Conservation (phyloP, 768 basidiomycete species). For the Pleurotus salmoneostramineus region DNA sequence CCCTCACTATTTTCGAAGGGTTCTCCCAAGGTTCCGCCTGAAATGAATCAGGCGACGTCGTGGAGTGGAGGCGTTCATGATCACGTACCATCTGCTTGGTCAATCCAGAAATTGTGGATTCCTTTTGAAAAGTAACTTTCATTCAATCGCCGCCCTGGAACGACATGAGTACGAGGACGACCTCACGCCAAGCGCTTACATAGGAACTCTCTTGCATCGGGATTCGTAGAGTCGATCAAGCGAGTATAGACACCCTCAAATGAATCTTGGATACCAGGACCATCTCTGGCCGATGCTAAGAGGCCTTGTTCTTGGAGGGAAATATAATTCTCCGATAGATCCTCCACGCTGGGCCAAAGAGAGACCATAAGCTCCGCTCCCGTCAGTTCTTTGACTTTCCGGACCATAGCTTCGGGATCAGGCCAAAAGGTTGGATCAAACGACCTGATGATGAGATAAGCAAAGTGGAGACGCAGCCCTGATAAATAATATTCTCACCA, state of each 20-base stretch:
- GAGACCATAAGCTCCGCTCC: constrained; percentile 36
- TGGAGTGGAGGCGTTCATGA: background rate
- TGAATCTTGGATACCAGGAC: constrained; percentile 29
- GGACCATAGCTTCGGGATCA: constrained; percentile 28
- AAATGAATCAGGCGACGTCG: background rate
- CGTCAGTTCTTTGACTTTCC: constrained; percentile 27
- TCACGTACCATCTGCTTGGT: constrained; percentile 29
- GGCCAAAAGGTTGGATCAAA: constrained; percentile 31
- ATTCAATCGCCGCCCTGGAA: constrained; percentile 27
- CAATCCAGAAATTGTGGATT: constrained; percentile 34
- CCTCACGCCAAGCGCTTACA: constrained; percentile 15
- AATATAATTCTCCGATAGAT: constrained; percentile 29
- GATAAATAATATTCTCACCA: constrained; percentile 16
- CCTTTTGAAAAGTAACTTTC: constrained; percentile 32
- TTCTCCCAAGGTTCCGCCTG: constrained; percentile 31
- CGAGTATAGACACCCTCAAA: constrained; percentile 32
- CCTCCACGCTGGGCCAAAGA: constrained; percentile 34
- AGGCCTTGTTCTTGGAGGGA: constrained; percentile 25
- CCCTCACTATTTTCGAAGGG: constrained; percentile 27
- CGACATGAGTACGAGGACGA: background rate
- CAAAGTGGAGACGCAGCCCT: background rate
- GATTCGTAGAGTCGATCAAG: constrained; percentile 31
- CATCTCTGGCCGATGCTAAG: constrained; percentile 29
- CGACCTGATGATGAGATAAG: constrained; percentile 17
- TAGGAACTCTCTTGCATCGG: constrained; percentile 30